A percentile compares a stretch with the other conserved stretches of the same genome.
Evolutionary conservation across 306 rosid species (phyloP).

Genomic region (Vigna mungo): DNA sequence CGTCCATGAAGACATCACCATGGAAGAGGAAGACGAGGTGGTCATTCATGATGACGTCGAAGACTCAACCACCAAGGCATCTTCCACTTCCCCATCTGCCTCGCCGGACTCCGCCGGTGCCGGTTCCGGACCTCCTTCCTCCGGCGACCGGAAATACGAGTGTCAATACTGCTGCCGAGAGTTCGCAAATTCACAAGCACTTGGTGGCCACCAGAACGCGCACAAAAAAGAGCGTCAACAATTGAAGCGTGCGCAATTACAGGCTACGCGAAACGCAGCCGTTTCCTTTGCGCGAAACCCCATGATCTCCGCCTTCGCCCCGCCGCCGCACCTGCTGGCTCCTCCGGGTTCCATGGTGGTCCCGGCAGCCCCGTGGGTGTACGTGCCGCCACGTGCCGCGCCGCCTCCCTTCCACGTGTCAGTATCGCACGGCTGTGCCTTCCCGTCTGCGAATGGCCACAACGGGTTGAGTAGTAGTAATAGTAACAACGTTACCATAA

Average conservation of each 20-base stretch:
- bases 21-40: slow-evolving; percentile 10
- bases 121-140: slow-evolving; percentile 52
- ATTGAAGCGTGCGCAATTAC: slow-evolving; percentile 88
- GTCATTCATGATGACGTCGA: slow-evolving; percentile 49
- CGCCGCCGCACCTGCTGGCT: slow-evolving; percentile 83
- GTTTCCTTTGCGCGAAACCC: slow-evolving; percentile 86
- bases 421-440: slow-evolving; percentile 88
- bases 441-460: slow-evolving; percentile 45
- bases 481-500: background rate
- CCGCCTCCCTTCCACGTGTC: slow-evolving; percentile 90
- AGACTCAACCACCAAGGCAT: slow-evolving; percentile 55
- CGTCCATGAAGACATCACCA: slow-evolving; percentile 64
- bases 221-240: slow-evolving; percentile 98
- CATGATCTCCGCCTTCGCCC: slow-evolving; percentile 85
- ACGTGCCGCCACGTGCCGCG: slow-evolving; percentile 68
- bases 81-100: slow-evolving; percentile 60
- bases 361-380: slow-evolving; percentile 66
- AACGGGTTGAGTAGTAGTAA: background rate
- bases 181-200: slow-evolving; percentile 96
- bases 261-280: slow-evolving; percentile 83
- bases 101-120: slow-evolving; percentile 68
- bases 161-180: slow-evolving; percentile 95
- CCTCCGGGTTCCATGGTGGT: slow-evolving; percentile 65
- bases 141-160: slow-evolving; percentile 87
- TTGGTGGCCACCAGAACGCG: slow-evolving; percentile 98